phyloP scores from a whole-genome alignment of 371 early-diverging fungal species.

The Choanephora cucurbitarum region DNA sequence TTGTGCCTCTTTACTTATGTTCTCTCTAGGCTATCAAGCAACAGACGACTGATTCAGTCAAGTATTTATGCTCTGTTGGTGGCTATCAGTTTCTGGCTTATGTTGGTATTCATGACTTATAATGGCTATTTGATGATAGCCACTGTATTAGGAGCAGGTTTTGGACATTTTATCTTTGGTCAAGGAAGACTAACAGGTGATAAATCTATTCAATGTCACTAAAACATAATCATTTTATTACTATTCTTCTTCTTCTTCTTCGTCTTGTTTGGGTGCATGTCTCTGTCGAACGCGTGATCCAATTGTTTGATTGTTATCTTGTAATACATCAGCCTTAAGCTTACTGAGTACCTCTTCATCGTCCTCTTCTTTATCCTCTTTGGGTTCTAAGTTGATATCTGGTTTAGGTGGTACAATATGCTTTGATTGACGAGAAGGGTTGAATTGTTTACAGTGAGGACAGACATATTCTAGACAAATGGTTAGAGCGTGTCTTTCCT shows the following conservation, averaged over 20 bases:
- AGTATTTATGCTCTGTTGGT: constrained; percentile 61
- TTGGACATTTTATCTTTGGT: constrained; percentile 73
- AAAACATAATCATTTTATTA: neutral
- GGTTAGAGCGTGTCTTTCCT: no score
- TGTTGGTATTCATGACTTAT: constrained; percentile 87
- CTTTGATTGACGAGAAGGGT: constrained; percentile 29
- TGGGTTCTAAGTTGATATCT: no score
- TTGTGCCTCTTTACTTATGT: no score
- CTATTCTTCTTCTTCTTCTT: neutral
- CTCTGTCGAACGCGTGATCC: constrained; percentile 27
- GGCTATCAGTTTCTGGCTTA: constrained; percentile 66
- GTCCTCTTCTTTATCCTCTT: constrained; percentile 6
- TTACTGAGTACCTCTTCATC: constrained; percentile 12
- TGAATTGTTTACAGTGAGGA: constrained; percentile 32
- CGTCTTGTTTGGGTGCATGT: constrained; percentile 1
- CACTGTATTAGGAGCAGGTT: constrained; percentile 68
- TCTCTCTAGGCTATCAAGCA: constrained; percentile 24
- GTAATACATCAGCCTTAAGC: constrained; percentile 8
- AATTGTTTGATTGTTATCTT: constrained; percentile 15
- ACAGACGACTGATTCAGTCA: constrained; percentile 53
- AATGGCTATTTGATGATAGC: constrained; percentile 79
- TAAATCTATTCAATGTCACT: constrained; percentile 51
- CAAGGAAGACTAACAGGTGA: constrained; percentile 25
- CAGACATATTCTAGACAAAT: constrained; percentile 32
- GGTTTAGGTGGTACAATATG: constrained; percentile 2